Evolutionary conservation across 306 rosid species (phyloP), one percentile per base, ranked within the genome.

Genomic region (Castanea mollissima): DNA sequence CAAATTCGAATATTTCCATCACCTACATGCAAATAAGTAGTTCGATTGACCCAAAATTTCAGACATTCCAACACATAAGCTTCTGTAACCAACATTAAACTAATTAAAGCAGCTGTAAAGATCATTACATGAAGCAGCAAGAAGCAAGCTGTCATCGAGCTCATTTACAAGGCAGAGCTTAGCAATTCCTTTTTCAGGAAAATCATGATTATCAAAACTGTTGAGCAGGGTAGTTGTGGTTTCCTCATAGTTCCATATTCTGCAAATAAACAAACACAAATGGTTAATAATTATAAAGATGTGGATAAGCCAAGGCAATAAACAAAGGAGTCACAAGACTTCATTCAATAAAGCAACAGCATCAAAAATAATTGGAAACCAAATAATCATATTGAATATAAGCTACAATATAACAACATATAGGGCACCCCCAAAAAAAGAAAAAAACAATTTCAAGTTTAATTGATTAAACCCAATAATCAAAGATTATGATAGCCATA

Each of bases 121-220:
- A 79, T 79, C 25, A 85, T 86, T 89, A 96, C 99, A 83, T 87
- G 98, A 96, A 74, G 99, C 99, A 78, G 98, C 94, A 72, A 96
- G 96, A 80, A 96, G 99, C 91, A 96, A 82, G 85, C 94, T 93
- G 79, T 93, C 97, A 82, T 96, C 98, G 79, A 93, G 97, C 83
- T 96, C 99, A 87, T 96, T 96, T 74, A 93, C 90, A 10, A 96
- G 91, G 88, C 98, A 88, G 63, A 96, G 97, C 86, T 93, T 96
- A 52, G 97, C 88, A 82, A 96, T 93, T 86, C 97, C 96, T 84
- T 90, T 96, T 80, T 96, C 98, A 46, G 91, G 94, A 90, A 88
- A 87, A 79, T 90, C 94, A 63, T 96, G 97, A 80, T 93, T 96
- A 78, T 93, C 92, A 86, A 96, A 93, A 88, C 91, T 89, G 87